Percentiles rank a stretch among this genome's conserved stretches.
Evolutionary conservation across 1,284 basidiomycete species (phyloP).

Genomic region (Tetrapyrgos nigripes): DNA sequence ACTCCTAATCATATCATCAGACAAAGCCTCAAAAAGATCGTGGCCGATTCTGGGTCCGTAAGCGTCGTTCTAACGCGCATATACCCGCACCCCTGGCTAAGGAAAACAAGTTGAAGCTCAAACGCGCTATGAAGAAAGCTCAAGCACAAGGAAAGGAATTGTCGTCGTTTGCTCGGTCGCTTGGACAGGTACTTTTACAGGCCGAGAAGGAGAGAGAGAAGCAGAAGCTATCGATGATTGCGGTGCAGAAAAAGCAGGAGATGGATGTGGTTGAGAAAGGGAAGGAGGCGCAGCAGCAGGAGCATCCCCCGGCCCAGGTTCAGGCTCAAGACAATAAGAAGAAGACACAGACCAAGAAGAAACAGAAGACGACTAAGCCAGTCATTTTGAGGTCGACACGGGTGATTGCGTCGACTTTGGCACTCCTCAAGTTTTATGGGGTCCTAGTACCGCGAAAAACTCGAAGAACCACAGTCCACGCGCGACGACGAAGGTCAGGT

Average conservation of each 20-base stretch:
- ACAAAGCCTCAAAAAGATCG: neutral
- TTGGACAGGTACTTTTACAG: constrained; percentile 1
- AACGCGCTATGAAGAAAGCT: neutral
- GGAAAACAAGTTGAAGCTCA: too few species aligned
- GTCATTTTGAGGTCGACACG: neutral
- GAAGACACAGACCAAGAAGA: too few species aligned
- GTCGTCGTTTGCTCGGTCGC: constrained; percentile 12
- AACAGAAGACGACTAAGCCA: neutral
- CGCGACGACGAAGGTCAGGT: neutral
- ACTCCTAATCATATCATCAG: neutral
- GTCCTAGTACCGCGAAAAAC: too few species aligned
- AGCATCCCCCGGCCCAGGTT: too few species aligned
- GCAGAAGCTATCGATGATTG: constrained; percentile 1
- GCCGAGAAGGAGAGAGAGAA: neutral
- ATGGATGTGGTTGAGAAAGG: neutral
- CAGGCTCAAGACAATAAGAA: neutral
- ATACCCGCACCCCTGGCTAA: neutral
- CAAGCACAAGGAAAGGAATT: constrained; percentile 3
- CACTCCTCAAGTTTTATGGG: neutral
- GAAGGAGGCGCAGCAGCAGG: neutral
- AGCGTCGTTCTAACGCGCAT: neutral
- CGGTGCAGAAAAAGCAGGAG: neutral
- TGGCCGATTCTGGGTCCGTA: neutral
- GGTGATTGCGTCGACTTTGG: constrained; percentile 9
- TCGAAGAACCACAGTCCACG: neutral